phyloP scores from a whole-genome alignment of 805 yeast genomes.

The Candida schatavii region DNA sequence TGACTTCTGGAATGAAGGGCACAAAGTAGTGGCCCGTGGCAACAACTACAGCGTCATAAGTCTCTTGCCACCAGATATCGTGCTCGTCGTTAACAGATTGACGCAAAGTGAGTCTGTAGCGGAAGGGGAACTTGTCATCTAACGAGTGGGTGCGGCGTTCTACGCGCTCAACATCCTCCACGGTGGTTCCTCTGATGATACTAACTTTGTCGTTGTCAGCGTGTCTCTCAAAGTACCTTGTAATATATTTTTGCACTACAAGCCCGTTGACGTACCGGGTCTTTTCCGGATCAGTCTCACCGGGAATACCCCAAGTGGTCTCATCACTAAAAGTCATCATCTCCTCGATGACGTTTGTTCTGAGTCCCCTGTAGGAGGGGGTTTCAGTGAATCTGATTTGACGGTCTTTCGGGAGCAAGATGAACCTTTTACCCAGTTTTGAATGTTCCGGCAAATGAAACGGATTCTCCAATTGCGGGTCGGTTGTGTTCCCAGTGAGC shows the following conservation, averaged over 20 bases:
- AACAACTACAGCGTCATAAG: constrained; percentile 41
- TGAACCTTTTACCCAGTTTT: constrained; percentile 2
- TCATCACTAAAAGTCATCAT: constrained; percentile 46
- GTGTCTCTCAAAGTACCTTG: constrained; percentile 23
- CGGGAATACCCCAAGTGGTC: constrained; percentile 31
- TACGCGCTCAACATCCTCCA: constrained; percentile 34
- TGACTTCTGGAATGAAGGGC: constrained; percentile 44
- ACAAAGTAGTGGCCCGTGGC: constrained; percentile 50
- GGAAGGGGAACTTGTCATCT: constrained; percentile 14
- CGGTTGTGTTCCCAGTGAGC: constrained; percentile 15
- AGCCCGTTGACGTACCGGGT: constrained; percentile 25
- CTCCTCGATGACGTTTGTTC: constrained; percentile 43
- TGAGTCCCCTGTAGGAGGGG: constrained; percentile 23
- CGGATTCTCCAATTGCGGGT: constrained; percentile 29
- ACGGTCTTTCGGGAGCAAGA: constrained; percentile 9
- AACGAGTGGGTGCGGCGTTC: background rate
- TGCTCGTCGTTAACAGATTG: constrained; percentile 15
- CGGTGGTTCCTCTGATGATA: constrained; percentile 30
- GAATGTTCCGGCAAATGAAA: constrained; percentile 12
- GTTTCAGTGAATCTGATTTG: constrained; percentile 32
- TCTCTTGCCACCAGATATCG: constrained; percentile 37
- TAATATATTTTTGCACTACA: constrained; percentile 26
- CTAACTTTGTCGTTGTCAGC: constrained; percentile 15
- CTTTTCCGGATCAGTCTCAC: constrained; percentile 16
- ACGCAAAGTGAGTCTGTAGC: constrained; percentile 17